A percentile compares a stretch with the other conserved stretches of the same genome.
Evolutionary conservation across 1,284 basidiomycete genomes (phyloP).

Genomic region (Abortiporus biennis): DNA sequence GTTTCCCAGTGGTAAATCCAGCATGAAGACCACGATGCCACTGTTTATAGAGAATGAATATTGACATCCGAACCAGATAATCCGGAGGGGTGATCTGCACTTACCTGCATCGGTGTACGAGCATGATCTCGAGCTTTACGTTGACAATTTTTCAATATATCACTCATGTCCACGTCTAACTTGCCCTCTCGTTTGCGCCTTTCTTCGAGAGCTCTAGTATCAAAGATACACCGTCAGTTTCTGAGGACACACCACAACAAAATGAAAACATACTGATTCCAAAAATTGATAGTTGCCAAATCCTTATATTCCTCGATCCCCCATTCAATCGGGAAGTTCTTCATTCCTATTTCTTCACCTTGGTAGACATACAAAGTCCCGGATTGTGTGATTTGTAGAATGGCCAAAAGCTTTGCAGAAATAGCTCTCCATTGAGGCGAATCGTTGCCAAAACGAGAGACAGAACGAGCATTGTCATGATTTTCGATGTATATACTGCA

Average conservation of each 20-base stretch:
- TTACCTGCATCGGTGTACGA: slow-evolving; percentile 58
- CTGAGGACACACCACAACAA: background rate
- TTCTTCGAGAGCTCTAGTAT: slow-evolving; percentile 22
- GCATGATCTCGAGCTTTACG: slow-evolving; percentile 68
- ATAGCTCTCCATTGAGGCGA: slow-evolving; percentile 43
- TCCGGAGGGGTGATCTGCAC: too few species aligned
- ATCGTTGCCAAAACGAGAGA: slow-evolving; percentile 65
- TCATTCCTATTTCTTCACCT: slow-evolving; percentile 68
- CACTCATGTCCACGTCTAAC: slow-evolving; percentile 48
- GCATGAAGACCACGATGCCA: slow-evolving; percentile 54
- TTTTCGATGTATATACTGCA: slow-evolving; percentile 57
- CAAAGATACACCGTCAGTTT: background rate
- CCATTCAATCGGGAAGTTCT: slow-evolving; percentile 64
- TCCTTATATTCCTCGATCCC: slow-evolving; percentile 71
- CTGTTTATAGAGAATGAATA: slow-evolving; percentile 30
- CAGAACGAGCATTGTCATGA: slow-evolving; percentile 58
- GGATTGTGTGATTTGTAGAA: slow-evolving; percentile 53
- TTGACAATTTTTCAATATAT: slow-evolving; percentile 50
- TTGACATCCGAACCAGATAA: too few species aligned
- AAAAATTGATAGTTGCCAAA: slow-evolving; percentile 50
- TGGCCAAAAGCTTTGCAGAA: slow-evolving; percentile 60
- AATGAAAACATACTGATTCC: slow-evolving; percentile 28
- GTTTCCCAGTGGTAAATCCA: slow-evolving; percentile 59
- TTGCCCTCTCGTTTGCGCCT: slow-evolving; percentile 30
- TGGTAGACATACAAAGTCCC: slow-evolving; percentile 74